Base-by-base conservation (phyloP, 176 grass and related monocot species). In the Musa acuminata region DNA sequence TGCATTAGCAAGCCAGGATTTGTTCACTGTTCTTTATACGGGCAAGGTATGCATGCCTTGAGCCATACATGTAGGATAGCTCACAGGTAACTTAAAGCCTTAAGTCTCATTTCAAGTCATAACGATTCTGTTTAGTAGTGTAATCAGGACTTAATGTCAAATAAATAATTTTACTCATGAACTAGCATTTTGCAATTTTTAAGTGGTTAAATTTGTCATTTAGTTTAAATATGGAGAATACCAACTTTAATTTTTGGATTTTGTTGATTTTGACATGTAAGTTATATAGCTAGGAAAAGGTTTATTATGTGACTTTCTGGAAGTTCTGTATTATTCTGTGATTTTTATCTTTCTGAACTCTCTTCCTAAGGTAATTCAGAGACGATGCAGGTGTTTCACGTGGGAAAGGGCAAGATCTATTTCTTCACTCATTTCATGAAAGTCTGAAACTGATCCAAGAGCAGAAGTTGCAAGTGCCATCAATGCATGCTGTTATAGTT, bases 321-420 rank as follows among this genome's bases (percentile, higher is more conserved):
- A 65, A 26, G n/a, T 22, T 24, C 12, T 67, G 11, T 67, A 13
- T 63, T 49, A 14, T 35, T 22, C n/a, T 20, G 27, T 50, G 13
- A 12, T 50, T 71, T 60, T 62, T 69, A 20, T 23, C 17, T 21
- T 83, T 73, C 13, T 77, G 71, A 35, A 49, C 83, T 81, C 53
- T 72, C 74, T 49, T 55, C 71, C 29, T 64, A 86, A 77, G 19
- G 26, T 13, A 12, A 20, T 14, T 73, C 13, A 22, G 21, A 49
- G 24, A 73, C 69, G 60, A 83, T 87, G 23, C 72, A 98, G 90
- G 95, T 85, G 90, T 93, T 29, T 98, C 95, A 65, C 82, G 95
- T 75, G 95, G 90, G 82, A 98, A 98, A 84, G 94, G 94, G 13
- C 94, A 98, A 71, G 88, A 98, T 84, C 79, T 98, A 70, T 98